phyloP scores from a whole-genome alignment of 2,329 filamentous ascomycete genomes.

The Penicillium frequentans region DNA sequence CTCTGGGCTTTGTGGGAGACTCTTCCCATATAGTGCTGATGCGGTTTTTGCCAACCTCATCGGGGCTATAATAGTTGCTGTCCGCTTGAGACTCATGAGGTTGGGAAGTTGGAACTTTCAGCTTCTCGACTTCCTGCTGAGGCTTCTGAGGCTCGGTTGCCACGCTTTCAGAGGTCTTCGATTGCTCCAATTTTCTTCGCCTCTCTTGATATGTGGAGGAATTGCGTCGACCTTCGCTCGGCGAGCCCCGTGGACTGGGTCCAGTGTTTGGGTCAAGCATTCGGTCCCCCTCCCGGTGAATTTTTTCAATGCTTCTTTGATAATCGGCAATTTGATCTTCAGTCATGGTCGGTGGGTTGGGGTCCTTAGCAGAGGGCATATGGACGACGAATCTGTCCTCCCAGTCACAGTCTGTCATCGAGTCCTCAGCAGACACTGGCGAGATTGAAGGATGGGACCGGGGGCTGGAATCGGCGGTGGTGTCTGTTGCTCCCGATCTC shows the following conservation, averaged over 20 bases:
- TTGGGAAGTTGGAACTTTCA: conserved; percentile 5
- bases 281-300: conserved; percentile 29
- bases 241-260: conserved; percentile 31
- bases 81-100: conserved; percentile 2
- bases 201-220: background rate
- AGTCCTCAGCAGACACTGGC: conserved; percentile 31
- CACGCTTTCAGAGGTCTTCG: conserved; percentile 19
- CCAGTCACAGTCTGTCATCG: conserved; percentile 37
- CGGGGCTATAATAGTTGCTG: conserved; percentile 38
- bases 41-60: conserved; percentile 39
- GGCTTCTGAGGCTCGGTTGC: conserved; percentile 1
- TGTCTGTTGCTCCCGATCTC: conserved; percentile 19
- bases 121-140: conserved; percentile 4
- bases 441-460: conserved; percentile 31
- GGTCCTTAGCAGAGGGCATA: conserved; percentile 45
- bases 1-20: conserved; percentile 24
- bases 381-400: conserved; percentile 45
- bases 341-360: conserved; percentile 42
- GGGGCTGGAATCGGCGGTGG: conserved; percentile 25
- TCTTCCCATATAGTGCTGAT: conserved; percentile 40
- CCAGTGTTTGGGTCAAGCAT: conserved; percentile 33
- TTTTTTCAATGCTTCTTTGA: conserved; percentile 37
- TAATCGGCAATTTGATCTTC: conserved; percentile 40
- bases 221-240: conserved; percentile 24
- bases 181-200: background rate